Evolutionary conservation across 768 basidiomycete genomes (phyloP).

Genomic region (Collybia sordida): DNA sequence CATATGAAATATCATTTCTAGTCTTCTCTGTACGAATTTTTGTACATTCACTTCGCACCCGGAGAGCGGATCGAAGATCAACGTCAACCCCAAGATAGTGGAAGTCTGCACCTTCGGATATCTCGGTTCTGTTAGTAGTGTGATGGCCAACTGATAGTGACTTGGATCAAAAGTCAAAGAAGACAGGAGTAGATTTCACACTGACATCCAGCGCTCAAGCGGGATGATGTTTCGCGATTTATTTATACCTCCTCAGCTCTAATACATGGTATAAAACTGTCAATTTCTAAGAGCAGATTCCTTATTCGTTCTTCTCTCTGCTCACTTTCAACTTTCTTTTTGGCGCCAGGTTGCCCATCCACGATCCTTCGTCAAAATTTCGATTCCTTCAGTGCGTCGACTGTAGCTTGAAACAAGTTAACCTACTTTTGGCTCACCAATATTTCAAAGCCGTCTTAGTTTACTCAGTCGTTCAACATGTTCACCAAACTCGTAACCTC

Average conservation of each 20-base stretch:
- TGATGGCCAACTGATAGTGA: slow-evolving; percentile 3
- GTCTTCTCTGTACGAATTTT: no score
- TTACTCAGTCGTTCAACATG: slow-evolving; percentile 28
- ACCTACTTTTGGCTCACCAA: background rate
- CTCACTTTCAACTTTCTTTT: slow-evolving; percentile 22
- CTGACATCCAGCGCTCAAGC: slow-evolving; percentile 4
- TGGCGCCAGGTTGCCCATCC: slow-evolving; percentile 32
- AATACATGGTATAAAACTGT: slow-evolving; percentile 2
- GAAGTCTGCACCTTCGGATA: background rate
- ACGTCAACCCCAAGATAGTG: no score
- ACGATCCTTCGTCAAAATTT: slow-evolving; percentile 23
- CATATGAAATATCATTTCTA: no score
- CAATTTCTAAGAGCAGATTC: background rate
- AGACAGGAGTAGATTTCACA: background rate
- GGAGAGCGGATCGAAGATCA: no score
- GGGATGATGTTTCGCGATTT: background rate
- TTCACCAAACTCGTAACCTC: slow-evolving; percentile 32
- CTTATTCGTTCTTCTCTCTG: slow-evolving; percentile 23
- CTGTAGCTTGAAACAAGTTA: slow-evolving; percentile 5
- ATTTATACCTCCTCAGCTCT: slow-evolving; percentile 4
- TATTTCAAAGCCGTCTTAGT: slow-evolving; percentile 2
- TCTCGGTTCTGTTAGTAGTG: background rate
- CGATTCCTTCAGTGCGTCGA: slow-evolving; percentile 14
- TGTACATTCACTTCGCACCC: no score
- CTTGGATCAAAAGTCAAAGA: slow-evolving; percentile 9